A percentile compares a stretch with the other conserved stretches of the same genome.
Evolutionary conservation across 345 rosid genomes (phyloP).

Genomic region (Eucalyptus pauciflora): DNA sequence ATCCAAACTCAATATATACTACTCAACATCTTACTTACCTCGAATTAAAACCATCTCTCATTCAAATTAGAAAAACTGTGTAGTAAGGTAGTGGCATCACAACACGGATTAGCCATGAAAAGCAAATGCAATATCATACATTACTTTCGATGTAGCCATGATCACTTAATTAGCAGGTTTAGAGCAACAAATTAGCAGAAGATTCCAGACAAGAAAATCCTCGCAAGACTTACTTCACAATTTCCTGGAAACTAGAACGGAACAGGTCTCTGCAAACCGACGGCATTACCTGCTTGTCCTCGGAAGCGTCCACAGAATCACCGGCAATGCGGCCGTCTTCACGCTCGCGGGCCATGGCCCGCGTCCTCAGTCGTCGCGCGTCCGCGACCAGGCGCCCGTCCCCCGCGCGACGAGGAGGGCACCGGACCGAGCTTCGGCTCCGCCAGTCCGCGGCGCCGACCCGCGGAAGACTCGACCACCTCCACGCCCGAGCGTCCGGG

Average conservation of each 20-base stretch:
- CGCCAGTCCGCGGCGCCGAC: not conserved
- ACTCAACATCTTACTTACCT: not conserved
- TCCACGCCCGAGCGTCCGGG: not conserved
- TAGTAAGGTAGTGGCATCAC: not conserved
- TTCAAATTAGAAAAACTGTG: not conserved
- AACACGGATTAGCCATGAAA: not conserved
- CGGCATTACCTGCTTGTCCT: constrained; percentile 14
- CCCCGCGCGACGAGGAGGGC: not conserved
- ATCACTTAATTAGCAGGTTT: not conserved
- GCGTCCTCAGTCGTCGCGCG: not conserved
- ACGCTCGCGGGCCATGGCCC: not conserved
- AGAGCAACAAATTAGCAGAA: not conserved
- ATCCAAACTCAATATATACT: not conserved
- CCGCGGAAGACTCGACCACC: not conserved
- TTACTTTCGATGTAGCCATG: not conserved
- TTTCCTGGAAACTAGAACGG: not conserved
- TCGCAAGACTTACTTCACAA: not conserved
- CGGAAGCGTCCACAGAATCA: constrained; percentile 1
- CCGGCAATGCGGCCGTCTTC: not conserved
- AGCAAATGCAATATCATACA: not conserved
- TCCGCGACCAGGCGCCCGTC: not conserved
- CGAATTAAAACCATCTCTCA: not conserved
- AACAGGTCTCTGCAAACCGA: not conserved
- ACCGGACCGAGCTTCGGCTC: not conserved
- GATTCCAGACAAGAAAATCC: not conserved